Evolutionary conservation across 495 filamentous ascomycete genomes (phyloP).

Genomic region (Penicillium chermesinum): DNA sequence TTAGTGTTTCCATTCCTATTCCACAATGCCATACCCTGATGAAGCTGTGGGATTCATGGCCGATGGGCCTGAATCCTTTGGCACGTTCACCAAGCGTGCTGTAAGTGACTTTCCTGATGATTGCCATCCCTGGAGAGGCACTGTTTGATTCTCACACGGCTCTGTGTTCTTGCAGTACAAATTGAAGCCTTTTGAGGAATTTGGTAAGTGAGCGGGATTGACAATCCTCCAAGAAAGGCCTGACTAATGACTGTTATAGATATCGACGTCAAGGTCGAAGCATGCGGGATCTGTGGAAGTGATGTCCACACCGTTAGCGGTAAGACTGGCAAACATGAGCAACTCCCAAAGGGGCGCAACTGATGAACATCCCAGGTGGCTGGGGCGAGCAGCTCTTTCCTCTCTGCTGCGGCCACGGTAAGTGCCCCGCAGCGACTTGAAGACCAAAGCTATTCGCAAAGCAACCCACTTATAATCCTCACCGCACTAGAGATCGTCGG

Average conservation of each 20-base stretch:
- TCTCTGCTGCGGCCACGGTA: slow-evolving; percentile 64
- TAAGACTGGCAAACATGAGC: slow-evolving; percentile 14
- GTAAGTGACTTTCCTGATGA: too few relatives aligned
- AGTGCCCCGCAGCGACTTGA: neutral
- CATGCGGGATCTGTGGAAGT: slow-evolving; percentile 74
- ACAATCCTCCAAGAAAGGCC: neutral
- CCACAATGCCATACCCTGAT: slow-evolving; percentile 69
- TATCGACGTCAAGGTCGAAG: slow-evolving; percentile 66
- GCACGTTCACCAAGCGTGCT: slow-evolving; percentile 58
- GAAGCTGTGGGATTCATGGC: slow-evolving; percentile 72
- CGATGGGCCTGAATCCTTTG: slow-evolving; percentile 54
- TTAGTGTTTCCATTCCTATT: neutral
- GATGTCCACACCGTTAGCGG: slow-evolving; percentile 73
- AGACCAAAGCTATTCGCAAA: neutral
- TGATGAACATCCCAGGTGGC: slow-evolving; percentile 47
- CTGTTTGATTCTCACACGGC: too few relatives aligned
- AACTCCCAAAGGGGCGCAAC: too few relatives aligned
- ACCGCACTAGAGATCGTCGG: slow-evolving; percentile 57
- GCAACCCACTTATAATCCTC: neutral
- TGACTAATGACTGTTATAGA: slow-evolving; percentile 36
- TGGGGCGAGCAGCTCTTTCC: slow-evolving; percentile 69
- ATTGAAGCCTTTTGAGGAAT: slow-evolving; percentile 69
- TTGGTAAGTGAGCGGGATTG: slow-evolving; percentile 31
- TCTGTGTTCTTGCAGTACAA: slow-evolving; percentile 53
- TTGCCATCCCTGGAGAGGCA: too few relatives aligned